Conservation (phyloP, 768 basidiomycete species). For the Rhodosporidiobolus sp. region DNA sequence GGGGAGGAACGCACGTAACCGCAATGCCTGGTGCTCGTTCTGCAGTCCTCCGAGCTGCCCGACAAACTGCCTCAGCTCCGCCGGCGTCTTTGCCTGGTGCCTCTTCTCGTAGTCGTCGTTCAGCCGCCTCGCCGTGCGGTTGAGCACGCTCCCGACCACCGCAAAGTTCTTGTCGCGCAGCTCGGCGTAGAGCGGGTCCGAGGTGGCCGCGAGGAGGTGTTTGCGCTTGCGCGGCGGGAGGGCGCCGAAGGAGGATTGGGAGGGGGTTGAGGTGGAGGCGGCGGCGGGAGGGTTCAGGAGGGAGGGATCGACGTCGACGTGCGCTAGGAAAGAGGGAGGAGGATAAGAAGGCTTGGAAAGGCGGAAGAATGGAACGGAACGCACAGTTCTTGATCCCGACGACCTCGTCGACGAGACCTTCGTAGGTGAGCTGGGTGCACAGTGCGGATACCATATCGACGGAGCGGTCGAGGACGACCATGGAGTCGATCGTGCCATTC, state of each 20-base stretch:
- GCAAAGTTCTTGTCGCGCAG: conserved; percentile 90
- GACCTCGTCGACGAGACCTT: conserved; percentile 90
- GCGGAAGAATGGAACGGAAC: conserved; percentile 44
- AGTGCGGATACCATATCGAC: conserved; percentile 94
- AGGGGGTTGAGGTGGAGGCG: conserved; percentile 37
- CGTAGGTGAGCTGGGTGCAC: conserved; percentile 91
- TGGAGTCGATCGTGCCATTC: conserved; percentile 68
- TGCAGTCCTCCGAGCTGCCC: conserved; percentile 90
- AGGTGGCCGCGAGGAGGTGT: conserved; percentile 70
- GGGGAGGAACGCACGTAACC: conserved; percentile 69
- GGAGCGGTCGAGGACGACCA: conserved; percentile 84
- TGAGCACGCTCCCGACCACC: conserved; percentile 75
- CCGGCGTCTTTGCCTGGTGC: conserved; percentile 75
- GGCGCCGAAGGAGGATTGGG: conserved; percentile 28
- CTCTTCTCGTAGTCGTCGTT: conserved; percentile 88
- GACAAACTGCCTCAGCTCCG: conserved; percentile 89
- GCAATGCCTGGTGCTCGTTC: conserved; percentile 80
- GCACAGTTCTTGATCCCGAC: conserved; percentile 83
- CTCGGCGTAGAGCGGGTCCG: conserved; percentile 77
- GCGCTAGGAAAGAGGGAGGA: conserved; percentile 42
- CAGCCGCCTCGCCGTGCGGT: conserved; percentile 72
- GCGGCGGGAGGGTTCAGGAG: conserved; percentile 45
- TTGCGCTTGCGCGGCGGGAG: conserved; percentile 68
- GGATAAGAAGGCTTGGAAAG: background rate
- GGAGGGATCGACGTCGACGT: conserved; percentile 51